Base-by-base conservation (phyloP, 2,329 filamentous ascomycete species). In the Cercospora zeina region DNA sequence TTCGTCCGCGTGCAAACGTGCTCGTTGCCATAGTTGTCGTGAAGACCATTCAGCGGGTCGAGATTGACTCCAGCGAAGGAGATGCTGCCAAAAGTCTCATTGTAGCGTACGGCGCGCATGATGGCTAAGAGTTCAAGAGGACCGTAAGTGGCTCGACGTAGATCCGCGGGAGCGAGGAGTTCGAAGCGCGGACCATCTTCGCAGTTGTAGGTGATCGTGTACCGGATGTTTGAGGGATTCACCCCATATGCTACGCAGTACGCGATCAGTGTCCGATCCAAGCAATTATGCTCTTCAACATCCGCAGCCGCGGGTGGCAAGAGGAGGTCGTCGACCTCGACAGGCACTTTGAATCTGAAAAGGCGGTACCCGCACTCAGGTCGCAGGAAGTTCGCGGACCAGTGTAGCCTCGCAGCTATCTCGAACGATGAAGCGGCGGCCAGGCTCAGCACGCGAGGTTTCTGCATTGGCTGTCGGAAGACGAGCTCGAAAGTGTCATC, bases 221-320 rank as follows among this genome's bases (percentile, higher is more conserved):
- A 89, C 57, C 83, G 81, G 54, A 90, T 87, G 59, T 87, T 88
- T 11, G 83, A 83, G 2, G 87, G 85, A 68, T 89, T 86, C 21
- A 89, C 79, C 62, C 85, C 83, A 71, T 89, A 90, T 19, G 86
- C 87, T 45, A 87, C 80, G 71, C 87, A 89, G 70, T 89, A 90
- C 34, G 87, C 88, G 53, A 84, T 84, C 33, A 90, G 74, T 1
- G 87, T 90, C 34, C 87, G 81, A 67, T 89, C 86, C 69, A 90
- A 84, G 68, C 80, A 83, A 61, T 78, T 78, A 57, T 83, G 82
- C 62, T 87, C 85, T 62, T 89, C 87, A 58, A 84, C 81, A 47
- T 83, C 80, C 2, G 81, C 72, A 30, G 79, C 74, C 3, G 82
- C 77, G 1, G 79, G 76, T 3, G 79, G 78, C 31, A 80, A 74